These are phyloP conservation scores for Berkeleyomyces basicola DNA, from an alignment of 2,329 filamentous ascomycete species.

Conservation along the genomic window DNA sequence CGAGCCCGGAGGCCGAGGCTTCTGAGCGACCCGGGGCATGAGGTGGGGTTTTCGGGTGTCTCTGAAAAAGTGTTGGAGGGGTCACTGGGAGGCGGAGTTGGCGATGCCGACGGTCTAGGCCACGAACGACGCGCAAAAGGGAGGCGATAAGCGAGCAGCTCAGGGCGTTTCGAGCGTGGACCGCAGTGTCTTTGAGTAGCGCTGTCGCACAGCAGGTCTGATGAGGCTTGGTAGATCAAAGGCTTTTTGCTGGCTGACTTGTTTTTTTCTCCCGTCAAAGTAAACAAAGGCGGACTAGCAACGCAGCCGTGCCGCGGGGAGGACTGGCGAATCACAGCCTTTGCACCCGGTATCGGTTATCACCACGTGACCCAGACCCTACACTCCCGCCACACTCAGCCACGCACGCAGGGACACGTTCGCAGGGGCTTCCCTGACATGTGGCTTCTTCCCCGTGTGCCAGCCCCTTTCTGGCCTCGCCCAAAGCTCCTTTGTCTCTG, in stretches of 20 bases:
- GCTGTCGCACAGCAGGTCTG: too few species aligned
- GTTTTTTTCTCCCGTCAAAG: background rate
- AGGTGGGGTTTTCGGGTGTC: conserved; percentile 14
- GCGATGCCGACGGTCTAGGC: too few species aligned
- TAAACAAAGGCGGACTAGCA: conserved; percentile 10
- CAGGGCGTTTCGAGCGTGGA: too few species aligned
- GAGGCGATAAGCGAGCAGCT: too few species aligned
- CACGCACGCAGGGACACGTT: too few species aligned
- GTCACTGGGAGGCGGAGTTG: too few species aligned
- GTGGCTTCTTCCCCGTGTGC: background rate
- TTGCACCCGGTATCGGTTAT: background rate
- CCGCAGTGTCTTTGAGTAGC: too few species aligned
- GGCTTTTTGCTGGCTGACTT: background rate
- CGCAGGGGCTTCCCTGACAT: background rate
- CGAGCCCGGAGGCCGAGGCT: conserved; percentile 31
- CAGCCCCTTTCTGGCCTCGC: background rate
- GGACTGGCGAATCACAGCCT: background rate
- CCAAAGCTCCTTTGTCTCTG: background rate
- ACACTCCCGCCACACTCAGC: background rate
- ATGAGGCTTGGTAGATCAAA: too few species aligned
- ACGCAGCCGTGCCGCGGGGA: background rate
- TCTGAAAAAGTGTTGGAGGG: too few species aligned
- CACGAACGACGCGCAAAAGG: too few species aligned
- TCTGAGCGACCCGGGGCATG: conserved; percentile 44
- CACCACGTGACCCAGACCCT: background rate